Evolutionary conservation across 768 basidiomycete species (phyloP), one percentile per base, ranked within the genome.

Genomic region (Fibroporia radiculosa): DNA sequence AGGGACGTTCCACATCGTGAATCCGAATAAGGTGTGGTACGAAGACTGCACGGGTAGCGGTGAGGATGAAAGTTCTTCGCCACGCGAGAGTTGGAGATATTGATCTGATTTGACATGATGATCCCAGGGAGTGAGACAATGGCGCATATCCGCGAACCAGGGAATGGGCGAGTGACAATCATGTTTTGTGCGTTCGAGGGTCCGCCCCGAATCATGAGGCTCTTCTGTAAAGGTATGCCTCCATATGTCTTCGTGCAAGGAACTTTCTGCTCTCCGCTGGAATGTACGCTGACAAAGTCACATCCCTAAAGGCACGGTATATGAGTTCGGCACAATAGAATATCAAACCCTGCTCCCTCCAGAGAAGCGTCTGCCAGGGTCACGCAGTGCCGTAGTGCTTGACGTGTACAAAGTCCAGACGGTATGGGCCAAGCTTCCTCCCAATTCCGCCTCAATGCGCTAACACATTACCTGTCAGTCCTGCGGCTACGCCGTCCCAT

Each of bases 41-140:
- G 81, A 86, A 54, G 83, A 86, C 56, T 66, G 83, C 35, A 78
- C 76, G 16, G 84, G 84, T 7, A 78, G 80, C 48, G 82, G 82
- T 80, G 48, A 32, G 70, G n/a, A n/a, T n/a, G n/a, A n/a, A n/a
- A n/a, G n/a, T n/a, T n/a, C 64, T n/a, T 24, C 12, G 10, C 37
- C 29, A n/a, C 19, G 43, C 4, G 22, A 20, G n/a, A n/a, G n/a
- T n/a, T n/a, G n/a, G n/a, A n/a, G n/a, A n/a, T n/a, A n/a, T n/a
- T n/a, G n/a, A n/a, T n/a, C n/a, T n/a, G 45, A 29, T 27, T 3
- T 29, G 20, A 18, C 19, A n/a, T n/a, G n/a, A n/a, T n/a, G n/a
- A n/a, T n/a, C n/a, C 7, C 35, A 79, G 75, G 78, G 12, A 53
- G 72, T 29, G 80, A 80, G 58, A 81, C 78, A 0, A 70, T 80